These are phyloP conservation scores for Vaccinium myrtillus DNA, from an alignment of 148 eudicot species.

Conservation along the genomic window DNA sequence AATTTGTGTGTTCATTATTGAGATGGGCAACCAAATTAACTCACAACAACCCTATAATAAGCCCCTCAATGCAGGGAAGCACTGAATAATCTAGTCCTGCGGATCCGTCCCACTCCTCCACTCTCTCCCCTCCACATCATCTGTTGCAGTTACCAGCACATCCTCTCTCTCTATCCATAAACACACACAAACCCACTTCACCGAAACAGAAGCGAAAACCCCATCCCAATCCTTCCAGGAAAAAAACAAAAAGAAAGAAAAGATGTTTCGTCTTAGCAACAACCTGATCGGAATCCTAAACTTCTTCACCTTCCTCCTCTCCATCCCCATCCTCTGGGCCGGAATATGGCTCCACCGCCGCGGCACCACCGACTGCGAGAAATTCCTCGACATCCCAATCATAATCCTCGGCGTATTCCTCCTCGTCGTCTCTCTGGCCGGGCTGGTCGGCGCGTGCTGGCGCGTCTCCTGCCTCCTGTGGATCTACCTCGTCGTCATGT, in stretches of 20 bases:
- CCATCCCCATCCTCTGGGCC: conserved; percentile 60
- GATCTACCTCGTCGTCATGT: conserved; percentile 78
- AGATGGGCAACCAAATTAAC: too few species aligned
- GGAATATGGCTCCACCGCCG: conserved; percentile 75
- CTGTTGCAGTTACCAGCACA: background rate
- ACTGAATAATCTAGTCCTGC: background rate
- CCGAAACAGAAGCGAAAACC: background rate
- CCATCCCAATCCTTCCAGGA: background rate
- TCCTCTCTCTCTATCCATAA: background rate
- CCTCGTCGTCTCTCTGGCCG: conserved; percentile 63
- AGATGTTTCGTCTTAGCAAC: conserved; percentile 44
- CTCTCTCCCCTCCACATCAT: background rate
- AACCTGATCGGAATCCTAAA: conserved; percentile 59
- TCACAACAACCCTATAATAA: too few species aligned
- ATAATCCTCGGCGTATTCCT: conserved; percentile 58
- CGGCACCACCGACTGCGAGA: conserved; percentile 65
- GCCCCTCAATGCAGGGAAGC: too few species aligned
- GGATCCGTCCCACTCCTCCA: background rate
- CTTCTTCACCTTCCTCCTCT: conserved; percentile 59
- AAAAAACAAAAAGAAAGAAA: background rate
- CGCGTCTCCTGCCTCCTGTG: conserved; percentile 66
- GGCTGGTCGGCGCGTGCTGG: conserved; percentile 69
- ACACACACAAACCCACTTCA: background rate
- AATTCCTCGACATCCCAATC: conserved; percentile 53
- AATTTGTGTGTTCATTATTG: too few species aligned